Conservation (phyloP, 2,329 filamentous ascomycete genomes). For the Paecilomyces niveus region DNA sequence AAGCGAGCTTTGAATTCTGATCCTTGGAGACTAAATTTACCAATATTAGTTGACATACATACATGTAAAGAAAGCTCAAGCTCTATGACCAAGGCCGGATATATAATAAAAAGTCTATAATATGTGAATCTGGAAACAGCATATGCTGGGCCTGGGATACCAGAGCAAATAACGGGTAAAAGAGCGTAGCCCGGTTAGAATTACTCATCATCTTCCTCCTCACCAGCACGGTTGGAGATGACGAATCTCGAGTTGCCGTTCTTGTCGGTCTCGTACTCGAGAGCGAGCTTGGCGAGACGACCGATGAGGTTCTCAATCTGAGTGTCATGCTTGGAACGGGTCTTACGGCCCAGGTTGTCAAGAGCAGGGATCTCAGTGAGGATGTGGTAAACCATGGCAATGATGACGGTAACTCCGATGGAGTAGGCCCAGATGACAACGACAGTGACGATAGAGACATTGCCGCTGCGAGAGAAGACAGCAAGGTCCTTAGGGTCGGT, state of each 20-base stretch:
- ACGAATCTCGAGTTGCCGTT: slow-evolving; percentile 40
- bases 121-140: not conserved
- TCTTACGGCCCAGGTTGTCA: slow-evolving; percentile 47
- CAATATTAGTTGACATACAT: slow-evolving; percentile 1
- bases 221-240: slow-evolving; percentile 34
- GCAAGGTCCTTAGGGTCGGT: slow-evolving; percentile 21
- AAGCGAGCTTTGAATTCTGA: not conserved
- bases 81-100: not conserved
- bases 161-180: slow-evolving; percentile 1
- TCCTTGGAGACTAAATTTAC: not conserved
- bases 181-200: slow-evolving; percentile 8
- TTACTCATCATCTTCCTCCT: slow-evolving; percentile 40
- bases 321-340: slow-evolving; percentile 44
- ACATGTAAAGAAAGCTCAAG: not conserved
- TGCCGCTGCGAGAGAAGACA: slow-evolving; percentile 40
- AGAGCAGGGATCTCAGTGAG: slow-evolving; percentile 40
- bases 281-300: slow-evolving; percentile 45
- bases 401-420: slow-evolving; percentile 46
- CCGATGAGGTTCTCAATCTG: slow-evolving; percentile 48
- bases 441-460: slow-evolving; percentile 51
- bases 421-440: slow-evolving; percentile 49
- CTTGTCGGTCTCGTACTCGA: slow-evolving; percentile 43
- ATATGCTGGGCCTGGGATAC: not conserved
- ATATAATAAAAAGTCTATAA: slow-evolving; percentile 1
- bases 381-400: slow-evolving; percentile 46